These are phyloP conservation scores for Lophiotrema nucula DNA, from an alignment of 495 filamentous ascomycete species.

Conservation along the genomic window DNA sequence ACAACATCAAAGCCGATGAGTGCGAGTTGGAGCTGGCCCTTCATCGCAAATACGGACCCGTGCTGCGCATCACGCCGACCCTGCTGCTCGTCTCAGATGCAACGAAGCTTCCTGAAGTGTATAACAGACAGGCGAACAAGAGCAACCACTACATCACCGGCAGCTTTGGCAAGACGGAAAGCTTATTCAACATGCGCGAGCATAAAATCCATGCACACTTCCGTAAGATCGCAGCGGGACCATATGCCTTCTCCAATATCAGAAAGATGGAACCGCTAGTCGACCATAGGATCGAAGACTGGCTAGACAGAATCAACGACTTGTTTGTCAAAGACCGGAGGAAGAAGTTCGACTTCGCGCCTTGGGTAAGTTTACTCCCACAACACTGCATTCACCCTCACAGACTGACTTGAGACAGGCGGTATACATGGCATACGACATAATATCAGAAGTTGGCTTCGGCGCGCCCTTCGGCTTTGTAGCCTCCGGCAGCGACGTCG, in stretches of 20 bases:
- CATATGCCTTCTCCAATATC: constrained; percentile 42
- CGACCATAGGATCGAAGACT: constrained; percentile 38
- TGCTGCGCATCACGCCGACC: constrained; percentile 40
- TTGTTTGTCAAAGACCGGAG: constrained; percentile 41
- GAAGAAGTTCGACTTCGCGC: constrained; percentile 51
- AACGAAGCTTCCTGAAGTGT: constrained; percentile 49
- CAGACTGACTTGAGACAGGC: not conserved
- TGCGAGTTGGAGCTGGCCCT: constrained; percentile 43
- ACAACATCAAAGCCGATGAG: constrained; percentile 48
- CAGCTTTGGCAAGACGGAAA: constrained; percentile 49
- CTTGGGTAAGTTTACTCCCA: constrained; percentile 48
- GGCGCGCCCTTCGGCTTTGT: constrained; percentile 63
- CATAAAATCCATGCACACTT: constrained; percentile 51
- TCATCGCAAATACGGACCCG: constrained; percentile 49
- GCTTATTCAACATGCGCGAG: constrained; percentile 51
- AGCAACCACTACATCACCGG: constrained; percentile 54
- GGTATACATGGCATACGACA: constrained; percentile 58
- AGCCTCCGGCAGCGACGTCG: constrained; percentile 56
- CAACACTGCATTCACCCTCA: not conserved
- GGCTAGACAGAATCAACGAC: constrained; percentile 43
- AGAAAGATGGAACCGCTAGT: constrained; percentile 32
- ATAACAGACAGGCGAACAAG: constrained; percentile 57
- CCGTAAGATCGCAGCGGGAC: constrained; percentile 46
- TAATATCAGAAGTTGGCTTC: constrained; percentile 64
- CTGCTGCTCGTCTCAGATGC: constrained; percentile 39